Base-by-base conservation (phyloP, 2,329 filamentous ascomycete genomes). In the Trichoderma citrinoviride region DNA sequence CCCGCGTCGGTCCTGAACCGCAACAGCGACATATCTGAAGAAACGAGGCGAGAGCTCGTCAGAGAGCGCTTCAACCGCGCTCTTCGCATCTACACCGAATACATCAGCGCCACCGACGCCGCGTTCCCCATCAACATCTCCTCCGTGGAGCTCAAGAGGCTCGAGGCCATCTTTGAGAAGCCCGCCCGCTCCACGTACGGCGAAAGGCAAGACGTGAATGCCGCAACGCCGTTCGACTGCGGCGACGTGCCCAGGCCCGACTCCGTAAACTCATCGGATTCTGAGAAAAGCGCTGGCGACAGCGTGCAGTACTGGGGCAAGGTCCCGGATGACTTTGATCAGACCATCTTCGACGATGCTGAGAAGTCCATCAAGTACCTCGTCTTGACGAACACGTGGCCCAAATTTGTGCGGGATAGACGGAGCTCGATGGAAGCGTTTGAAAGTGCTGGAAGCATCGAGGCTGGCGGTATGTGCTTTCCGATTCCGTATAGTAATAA, bases 371-470 rank as follows among this genome's bases (percentile, higher is more conserved):
- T 90, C 75, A 89, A 88, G 74, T 87, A 89, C 66, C 79, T 90
- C 6, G 87, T 90, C 5, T 76, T 89, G 65, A 88, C 86, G 15
- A 90, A 90, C 71, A 90, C 88, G 0, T 90, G 88, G 87, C 83
- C 83, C 33, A 85, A 83, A 71, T 87, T 83, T 69, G 79, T 85
- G 46, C 77, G 73, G 54, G 77, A 81, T 8, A 68, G 73, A 29
- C 67, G 71, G 12, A 65, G 67, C 23, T 74, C 70, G 5, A 57
- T 71, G 21, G 69, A 72, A 23, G 67, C 70, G 7, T 56, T 64
- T 15, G 56, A 67, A 5, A 46, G n/a, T 14, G 15, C 25, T 15
- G 53, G 61, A 15, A 55, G 50, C 19, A 47, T 63, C 8, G 68
- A 69, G 61, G 47, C 61, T 5, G 66, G 68, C 19, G 50, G 54